Evolutionary conservation across 2,329 filamentous ascomycete genomes (phyloP).

Genomic region (Cercospora sp.): DNA sequence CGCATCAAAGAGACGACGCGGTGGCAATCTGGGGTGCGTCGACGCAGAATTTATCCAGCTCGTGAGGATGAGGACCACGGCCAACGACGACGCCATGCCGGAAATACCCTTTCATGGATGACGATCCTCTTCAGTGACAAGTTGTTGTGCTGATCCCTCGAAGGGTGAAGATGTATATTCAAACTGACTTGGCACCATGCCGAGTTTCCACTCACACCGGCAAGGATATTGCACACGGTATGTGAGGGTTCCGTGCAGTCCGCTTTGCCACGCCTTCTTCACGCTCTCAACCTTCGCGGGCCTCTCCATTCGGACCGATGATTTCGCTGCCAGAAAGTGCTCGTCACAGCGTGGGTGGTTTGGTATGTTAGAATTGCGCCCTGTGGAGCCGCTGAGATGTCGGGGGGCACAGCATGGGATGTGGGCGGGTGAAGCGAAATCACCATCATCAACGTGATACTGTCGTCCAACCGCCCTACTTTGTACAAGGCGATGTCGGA

Average conservation of each 20-base stretch:
- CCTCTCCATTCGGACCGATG: constrained; percentile 21
- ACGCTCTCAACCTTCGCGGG: constrained; percentile 23
- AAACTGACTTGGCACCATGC: constrained; percentile 7
- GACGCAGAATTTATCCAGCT: background rate
- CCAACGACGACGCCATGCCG: background rate
- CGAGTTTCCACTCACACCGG: background rate
- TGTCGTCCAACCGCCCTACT: background rate
- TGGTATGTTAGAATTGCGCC: background rate
- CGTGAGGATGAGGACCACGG: background rate
- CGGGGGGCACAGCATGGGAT: constrained; percentile 4
- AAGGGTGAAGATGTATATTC: background rate
- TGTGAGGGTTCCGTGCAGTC: constrained; percentile 9
- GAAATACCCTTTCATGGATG: constrained; percentile 1
- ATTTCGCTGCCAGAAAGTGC: background rate
- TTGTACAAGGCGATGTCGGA: background rate
- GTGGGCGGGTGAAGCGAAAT: constrained; percentile 2
- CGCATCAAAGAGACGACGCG: constrained; percentile 6
- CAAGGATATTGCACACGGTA: constrained; percentile 3
- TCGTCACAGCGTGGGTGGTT: background rate
- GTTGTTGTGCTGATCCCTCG: background rate
- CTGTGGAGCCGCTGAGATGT: constrained; percentile 9
- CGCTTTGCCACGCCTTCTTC: constrained; percentile 15
- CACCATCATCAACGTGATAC: constrained; percentile 7
- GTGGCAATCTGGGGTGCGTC: constrained; percentile 19
- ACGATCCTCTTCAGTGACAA: background rate